Conservation (phyloP, 176 grass and related monocot genomes). For the Miscanthus lutarioriparius region DNA sequence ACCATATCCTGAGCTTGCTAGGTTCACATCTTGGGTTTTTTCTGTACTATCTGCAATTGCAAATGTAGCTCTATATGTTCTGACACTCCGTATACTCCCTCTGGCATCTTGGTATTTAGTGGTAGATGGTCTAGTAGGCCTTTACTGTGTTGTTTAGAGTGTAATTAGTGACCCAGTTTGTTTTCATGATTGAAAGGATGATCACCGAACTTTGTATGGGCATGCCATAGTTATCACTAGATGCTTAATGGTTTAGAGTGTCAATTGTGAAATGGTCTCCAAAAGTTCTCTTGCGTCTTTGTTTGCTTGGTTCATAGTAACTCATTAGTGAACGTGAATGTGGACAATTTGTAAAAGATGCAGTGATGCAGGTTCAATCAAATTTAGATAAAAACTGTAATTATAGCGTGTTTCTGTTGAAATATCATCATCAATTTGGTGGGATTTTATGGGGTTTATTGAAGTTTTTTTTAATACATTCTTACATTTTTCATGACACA, state of each 20-base stretch:
- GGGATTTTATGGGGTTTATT: neutral
- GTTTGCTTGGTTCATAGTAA: slow-evolving; percentile 5
- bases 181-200: neutral
- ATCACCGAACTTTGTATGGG: neutral
- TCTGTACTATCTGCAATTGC: neutral
- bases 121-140: neutral
- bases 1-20: slow-evolving; percentile 11
- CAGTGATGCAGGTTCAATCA: neutral
- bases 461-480: neutral
- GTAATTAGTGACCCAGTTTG: neutral
- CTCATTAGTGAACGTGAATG: neutral
- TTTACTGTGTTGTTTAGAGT: neutral
- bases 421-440: slow-evolving; percentile 19
- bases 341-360: neutral
- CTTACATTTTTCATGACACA: slow-evolving; percentile 36
- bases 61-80: neutral
- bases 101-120: neutral
- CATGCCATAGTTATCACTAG: neutral
- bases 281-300: slow-evolving; percentile 1
- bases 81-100: neutral
- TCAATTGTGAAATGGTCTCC: slow-evolving; percentile 8
- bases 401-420: neutral
- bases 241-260: neutral
- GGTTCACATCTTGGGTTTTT: neutral
- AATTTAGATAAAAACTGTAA: neutral